Base-by-base conservation (phyloP, 2,329 filamentous ascomycete genomes). In the Hortaea werneckii region DNA sequence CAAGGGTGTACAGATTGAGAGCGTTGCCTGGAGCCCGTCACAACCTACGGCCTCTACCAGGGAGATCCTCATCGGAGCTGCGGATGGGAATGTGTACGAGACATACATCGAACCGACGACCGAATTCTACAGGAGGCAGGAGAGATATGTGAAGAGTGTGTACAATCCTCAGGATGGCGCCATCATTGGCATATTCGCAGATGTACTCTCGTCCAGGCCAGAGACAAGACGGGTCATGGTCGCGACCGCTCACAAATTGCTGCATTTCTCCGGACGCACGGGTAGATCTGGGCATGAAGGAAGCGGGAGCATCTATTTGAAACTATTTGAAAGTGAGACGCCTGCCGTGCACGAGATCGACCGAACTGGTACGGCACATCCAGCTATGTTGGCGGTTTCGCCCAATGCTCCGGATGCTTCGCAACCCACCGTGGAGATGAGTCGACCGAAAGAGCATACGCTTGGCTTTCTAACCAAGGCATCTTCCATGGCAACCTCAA, bases 81-180 rank as follows among this genome's bases (percentile, higher is more conserved):
- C 85, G n/a, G 92, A 96, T 67, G 92, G 92, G 27, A 92, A 87
- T 64, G 79, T 98, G 29, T 96, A 95, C 67, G 92, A 98, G 67
- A 83, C 83, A 12, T 96, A 87, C 58, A 90, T 98, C 60, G 92
- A 98, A 65, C 88, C 88, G 3, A 85, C 87, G 10, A 88, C 84
- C 41, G 92, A 96, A 63, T 95, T 95, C 67, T 96, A 95, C 67
- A 79, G 87, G 55, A 85, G 90, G 61, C 89, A 96, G 65, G 92
- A 98, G 64, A 88, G 87, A 66, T 95, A 94, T 63, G 68, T 94
- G 49, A 90, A 90, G 65, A 78, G 76, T 32, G 76, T 98, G 13
- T 88, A 89, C 64, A 89, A 84, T 61, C 76, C 88, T 6, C 78
- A 83, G 1, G 88, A 95, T 63, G 86, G 84, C 0, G 80, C 89